Conservation (phyloP, 495 filamentous ascomycete species). For the Letharia columbiana region DNA sequence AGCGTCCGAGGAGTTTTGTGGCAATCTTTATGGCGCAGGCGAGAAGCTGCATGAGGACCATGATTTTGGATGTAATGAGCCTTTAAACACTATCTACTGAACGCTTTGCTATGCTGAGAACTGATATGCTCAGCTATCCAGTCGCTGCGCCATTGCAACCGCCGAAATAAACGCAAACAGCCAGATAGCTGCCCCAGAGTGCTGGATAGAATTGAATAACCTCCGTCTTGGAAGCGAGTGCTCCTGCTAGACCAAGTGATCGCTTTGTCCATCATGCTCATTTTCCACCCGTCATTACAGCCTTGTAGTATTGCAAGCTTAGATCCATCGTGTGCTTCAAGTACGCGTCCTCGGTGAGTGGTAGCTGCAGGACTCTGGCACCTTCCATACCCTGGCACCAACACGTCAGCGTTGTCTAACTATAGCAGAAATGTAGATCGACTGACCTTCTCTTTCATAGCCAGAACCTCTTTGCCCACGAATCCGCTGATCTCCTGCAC, state of each 20-base stretch:
- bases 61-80: not conserved
- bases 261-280: not conserved
- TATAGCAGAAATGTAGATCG: constrained; percentile 4
- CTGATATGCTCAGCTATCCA: not conserved
- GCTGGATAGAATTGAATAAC: too few species aligned
- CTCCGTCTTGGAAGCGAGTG: not conserved
- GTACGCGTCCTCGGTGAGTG: constrained; percentile 62
- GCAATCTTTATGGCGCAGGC: not conserved
- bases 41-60: not conserved
- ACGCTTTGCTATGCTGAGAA: not conserved
- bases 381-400: constrained; percentile 30
- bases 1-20: not conserved
- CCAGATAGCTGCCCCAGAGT: not conserved
- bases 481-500: constrained; percentile 57
- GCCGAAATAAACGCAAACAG: not conserved
- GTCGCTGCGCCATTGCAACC: not conserved
- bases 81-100: not conserved
- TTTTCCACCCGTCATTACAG: constrained; percentile 17
- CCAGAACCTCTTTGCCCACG: constrained; percentile 53
- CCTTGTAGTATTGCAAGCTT: constrained; percentile 57
- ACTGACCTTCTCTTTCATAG: constrained; percentile 53
- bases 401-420: constrained; percentile 9
- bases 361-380: constrained; percentile 51
- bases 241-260: not conserved
- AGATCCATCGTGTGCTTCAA: constrained; percentile 59